Percentiles rank a stretch among this genome's conserved stretches.
Conservation (phyloP, 2,329 filamentous ascomycete genomes). For the Neocatenulostroma microsporum region DNA sequence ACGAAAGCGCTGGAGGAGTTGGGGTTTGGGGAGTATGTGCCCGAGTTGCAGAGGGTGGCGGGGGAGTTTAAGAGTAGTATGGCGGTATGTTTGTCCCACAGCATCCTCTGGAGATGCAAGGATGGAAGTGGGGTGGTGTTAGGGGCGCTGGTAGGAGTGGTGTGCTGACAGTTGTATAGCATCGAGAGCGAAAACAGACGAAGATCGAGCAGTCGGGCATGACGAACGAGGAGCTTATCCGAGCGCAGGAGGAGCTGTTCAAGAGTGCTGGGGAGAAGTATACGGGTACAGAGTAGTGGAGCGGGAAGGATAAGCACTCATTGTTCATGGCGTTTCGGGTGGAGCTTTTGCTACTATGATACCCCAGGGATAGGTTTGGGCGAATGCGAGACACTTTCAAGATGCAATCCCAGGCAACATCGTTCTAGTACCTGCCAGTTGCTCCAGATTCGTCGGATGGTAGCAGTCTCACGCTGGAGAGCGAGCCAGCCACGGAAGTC, state of each 20-base stretch:
- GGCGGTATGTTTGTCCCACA: conserved; percentile 56
- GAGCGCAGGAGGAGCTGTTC: conserved; percentile 87
- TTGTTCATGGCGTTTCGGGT: no score
- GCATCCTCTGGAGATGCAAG: conserved; percentile 1
- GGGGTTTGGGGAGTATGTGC: conserved; percentile 86
- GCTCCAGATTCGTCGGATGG: no score
- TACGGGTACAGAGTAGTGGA: no score
- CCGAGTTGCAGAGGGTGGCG: conserved; percentile 76
- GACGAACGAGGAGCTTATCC: conserved; percentile 79
- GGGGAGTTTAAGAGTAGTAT: conserved; percentile 87
- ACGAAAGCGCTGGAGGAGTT: conserved; percentile 88
- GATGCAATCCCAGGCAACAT: no score
- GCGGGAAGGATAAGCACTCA: no score
- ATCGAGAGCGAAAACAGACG: conserved; percentile 91
- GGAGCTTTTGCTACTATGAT: no score
- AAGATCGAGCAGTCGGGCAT: conserved; percentile 94
- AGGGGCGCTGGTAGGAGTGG: neutral
- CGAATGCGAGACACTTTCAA: no score
- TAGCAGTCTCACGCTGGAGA: no score
- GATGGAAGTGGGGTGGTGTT: conserved; percentile 7
- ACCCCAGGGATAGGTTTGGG: no score
- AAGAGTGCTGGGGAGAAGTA: conserved; percentile 69
- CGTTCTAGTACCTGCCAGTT: no score
- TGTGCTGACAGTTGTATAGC: conserved; percentile 43
- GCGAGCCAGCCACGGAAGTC: no score